Percentiles rank a stretch among this genome's conserved stretches.
Evolutionary conservation across 345 rosid genomes (phyloP).

Genomic region (Brassica juncea): DNA sequence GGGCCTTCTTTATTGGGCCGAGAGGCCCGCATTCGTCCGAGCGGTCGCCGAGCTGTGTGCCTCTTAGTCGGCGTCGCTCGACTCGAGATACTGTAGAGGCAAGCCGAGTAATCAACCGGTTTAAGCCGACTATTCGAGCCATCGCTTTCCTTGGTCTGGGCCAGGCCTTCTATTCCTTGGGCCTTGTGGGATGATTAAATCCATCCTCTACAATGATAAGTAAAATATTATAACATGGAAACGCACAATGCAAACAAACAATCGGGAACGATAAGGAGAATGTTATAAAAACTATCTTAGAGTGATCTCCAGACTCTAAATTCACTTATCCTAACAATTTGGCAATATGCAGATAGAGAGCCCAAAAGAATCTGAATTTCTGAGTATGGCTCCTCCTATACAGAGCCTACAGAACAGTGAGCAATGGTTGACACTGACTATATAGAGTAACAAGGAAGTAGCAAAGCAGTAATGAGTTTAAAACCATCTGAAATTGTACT

Average conservation of each 20-base stretch:
- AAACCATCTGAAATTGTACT: slow-evolving; percentile 21
- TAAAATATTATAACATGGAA: neutral
- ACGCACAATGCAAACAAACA: too few species aligned
- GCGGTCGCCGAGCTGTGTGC: too few species aligned
- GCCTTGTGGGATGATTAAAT: too few species aligned
- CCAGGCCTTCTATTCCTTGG: too few species aligned
- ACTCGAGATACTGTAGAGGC: too few species aligned
- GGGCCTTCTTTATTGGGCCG: too few species aligned
- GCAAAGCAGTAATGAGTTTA: neutral
- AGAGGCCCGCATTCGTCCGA: too few species aligned
- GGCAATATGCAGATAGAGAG: neutral
- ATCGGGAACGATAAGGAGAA: neutral
- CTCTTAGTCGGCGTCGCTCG: too few species aligned
- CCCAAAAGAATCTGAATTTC: neutral
- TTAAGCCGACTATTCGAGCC: too few species aligned
- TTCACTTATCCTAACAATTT: neutral
- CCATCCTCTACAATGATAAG: too few species aligned
- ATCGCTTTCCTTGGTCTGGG: too few species aligned
- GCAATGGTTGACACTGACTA: neutral
- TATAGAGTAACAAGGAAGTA: slow-evolving; percentile 2
- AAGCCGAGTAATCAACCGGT: too few species aligned
- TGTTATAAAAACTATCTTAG: neutral
- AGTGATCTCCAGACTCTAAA: neutral
- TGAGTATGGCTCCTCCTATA: neutral
- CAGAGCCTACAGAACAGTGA: neutral